Base-by-base conservation (phyloP, 2,329 filamentous ascomycete genomes). In the Cadophora sp. region DNA sequence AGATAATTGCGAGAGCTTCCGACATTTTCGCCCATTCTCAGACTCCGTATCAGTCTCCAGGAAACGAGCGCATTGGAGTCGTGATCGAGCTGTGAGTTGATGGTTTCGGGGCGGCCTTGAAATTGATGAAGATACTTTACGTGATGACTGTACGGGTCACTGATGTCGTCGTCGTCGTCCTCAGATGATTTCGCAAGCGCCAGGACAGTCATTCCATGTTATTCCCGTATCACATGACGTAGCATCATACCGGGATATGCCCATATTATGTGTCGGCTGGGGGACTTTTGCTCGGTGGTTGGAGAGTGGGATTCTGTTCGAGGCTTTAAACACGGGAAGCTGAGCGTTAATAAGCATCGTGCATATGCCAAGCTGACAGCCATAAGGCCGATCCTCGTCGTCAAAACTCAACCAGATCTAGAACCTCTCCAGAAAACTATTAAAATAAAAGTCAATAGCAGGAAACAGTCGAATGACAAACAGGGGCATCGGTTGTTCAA, bases 281-380 rank as follows among this genome's bases (percentile, higher is more conserved):
- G 20, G n/a, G 20, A 58, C n/a, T 18, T 58, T 39, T 24, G n/a
- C 8, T 58, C n/a, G 22, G 36, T 56, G 55, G 55, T 39, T 58
- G 36, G 55, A 27, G 30, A 53, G 50, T 53, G 50, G 36, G 55
- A 58, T 24, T 22, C 20, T 24, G 36, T 7, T 41, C 5, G 33
- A 22, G 30, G 9, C n/a, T 14, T 36, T 9, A 6, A 58, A 58
- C 36, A 41, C 55, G 55, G 55, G 55, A 41, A 9, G 55, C 27
- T 33, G 55, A 41, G 16, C n/a, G 16, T 24, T 60, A 11, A 48
- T 47, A 47, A 60, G 41, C 45, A 22, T 33, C 41, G 41, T 60
- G 58, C 58, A 48, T 47, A 47, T 48, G 24, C 58, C 41, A 47
- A 47, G 41, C 43, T 60, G 58, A 47, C 41, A 60, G 41, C 41